phyloP scores from a whole-genome alignment of 1,284 basidiomycete genomes.

The Ceraceosorus guamensis region DNA sequence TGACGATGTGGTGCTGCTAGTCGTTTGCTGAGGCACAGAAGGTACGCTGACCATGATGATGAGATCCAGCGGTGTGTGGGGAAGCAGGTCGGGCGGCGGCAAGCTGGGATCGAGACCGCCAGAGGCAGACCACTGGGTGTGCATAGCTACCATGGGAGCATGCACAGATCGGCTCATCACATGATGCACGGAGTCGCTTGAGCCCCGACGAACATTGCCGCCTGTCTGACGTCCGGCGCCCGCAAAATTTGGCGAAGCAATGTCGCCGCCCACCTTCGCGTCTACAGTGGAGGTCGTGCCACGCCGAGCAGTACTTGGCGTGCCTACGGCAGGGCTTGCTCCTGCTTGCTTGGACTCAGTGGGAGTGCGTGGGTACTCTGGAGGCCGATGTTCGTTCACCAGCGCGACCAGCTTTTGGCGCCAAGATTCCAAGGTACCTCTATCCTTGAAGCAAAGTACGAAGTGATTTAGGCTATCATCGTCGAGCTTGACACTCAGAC shows the following conservation, averaged over 20 bases:
- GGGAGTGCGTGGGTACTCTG: background rate
- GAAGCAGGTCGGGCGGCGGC: slow-evolving; percentile 50
- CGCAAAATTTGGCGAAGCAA: too few relatives aligned
- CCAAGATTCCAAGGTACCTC: slow-evolving; percentile 82
- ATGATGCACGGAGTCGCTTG: background rate
- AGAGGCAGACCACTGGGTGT: slow-evolving; percentile 39
- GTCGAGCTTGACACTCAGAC: slow-evolving; percentile 87
- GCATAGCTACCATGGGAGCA: background rate
- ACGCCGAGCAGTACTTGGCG: background rate
- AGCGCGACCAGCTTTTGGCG: slow-evolving; percentile 50
- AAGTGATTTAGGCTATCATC: slow-evolving; percentile 86
- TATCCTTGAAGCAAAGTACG: slow-evolving; percentile 85
- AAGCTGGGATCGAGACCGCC: slow-evolving; percentile 36
- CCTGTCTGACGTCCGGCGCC: background rate
- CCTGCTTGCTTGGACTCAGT: background rate
- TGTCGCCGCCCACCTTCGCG: background rate
- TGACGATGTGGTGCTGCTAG: slow-evolving; percentile 56
- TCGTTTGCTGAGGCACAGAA: slow-evolving; percentile 18
- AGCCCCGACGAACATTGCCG: background rate
- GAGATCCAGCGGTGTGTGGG: slow-evolving; percentile 81
- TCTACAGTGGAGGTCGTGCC: background rate
- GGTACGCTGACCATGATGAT: slow-evolving; percentile 85
- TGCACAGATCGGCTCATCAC: background rate
- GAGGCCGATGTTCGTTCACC: slow-evolving; percentile 10
- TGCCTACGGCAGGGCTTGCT: background rate